Evolutionary conservation across 164 flowering plant genomes (phyloP), one percentile per base, ranked within the genome.

Genomic region (Nymphaea thermarum): DNA sequence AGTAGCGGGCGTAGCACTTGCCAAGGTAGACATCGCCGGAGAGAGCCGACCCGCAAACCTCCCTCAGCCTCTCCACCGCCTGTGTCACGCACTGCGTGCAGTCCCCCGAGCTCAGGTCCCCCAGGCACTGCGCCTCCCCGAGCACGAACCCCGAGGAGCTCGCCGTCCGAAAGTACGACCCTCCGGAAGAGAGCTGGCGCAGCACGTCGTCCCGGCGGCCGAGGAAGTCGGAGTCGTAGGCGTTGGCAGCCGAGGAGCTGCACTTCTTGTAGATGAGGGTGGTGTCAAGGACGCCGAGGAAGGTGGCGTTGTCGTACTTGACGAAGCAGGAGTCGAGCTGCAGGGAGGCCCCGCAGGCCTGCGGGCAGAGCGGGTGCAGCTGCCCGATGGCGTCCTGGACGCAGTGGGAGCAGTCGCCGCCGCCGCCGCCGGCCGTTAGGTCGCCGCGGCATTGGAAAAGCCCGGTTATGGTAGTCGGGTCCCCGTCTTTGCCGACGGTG

Each of bases 371-470:
- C 4, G 36, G 4, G 43, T 83, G 84, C 42, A 88, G 66, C 59
- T 80, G 93, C 61, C 67, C 78, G 25, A 88, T 88, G 0, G 95
- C 75, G 63, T 69, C 78, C 15, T 83, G 81, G 0, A 89, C 85
- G 66, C 98, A 94, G 17, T 71, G 60, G 74, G 96, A 84, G 77
- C 98, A 94, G 68, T 86, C 93, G 0, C 96, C 84, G 55, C 12
- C 12, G 55, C 36, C 36, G 84, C 12, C 12, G 55, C 36, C 36
- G 84, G 82, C 83, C 75, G 93, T 62, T 65, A 94, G 80, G 82
- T 91, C 96, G 12, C 90, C 95, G 5, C 96, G 80, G 79, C 98
- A 93, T 66, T 94, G 98, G 84, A 75, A 91, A 65, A 94, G 85
- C 17, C 98, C 97, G 77, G 83, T 86, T 44, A 87, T 74, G 16